Evolutionary conservation across 176 grass and related monocot species (phyloP).

Genomic region (Calamus simplicifolius): DNA sequence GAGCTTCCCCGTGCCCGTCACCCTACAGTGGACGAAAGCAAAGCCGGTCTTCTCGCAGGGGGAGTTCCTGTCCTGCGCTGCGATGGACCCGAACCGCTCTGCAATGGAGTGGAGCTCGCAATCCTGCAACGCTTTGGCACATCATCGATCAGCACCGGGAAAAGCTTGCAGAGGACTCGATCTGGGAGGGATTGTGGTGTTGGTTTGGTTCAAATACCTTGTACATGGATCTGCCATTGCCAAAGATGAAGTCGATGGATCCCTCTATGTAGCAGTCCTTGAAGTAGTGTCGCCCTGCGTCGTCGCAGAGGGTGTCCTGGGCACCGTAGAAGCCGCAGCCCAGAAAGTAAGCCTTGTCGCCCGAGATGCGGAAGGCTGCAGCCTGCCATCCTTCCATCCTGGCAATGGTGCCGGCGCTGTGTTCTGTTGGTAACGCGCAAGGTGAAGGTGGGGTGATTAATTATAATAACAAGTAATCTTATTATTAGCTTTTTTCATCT

Average conservation of each 20-base stretch:
- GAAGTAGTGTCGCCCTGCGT: conserved; percentile 90
- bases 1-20: conserved; percentile 64
- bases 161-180: no score
- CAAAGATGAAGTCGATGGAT: conserved; percentile 98
- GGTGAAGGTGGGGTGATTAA: no score
- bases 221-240: conserved; percentile 92
- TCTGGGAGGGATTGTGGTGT: no score
- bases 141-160: not conserved
- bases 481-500: no score
- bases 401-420: conserved; percentile 81
- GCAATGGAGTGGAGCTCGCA: conserved; percentile 84
- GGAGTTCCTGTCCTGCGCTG: conserved; percentile 59
- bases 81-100: conserved; percentile 54
- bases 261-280: conserved; percentile 88
- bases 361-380: conserved; percentile 86
- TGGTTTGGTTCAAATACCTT: conserved; percentile 29
- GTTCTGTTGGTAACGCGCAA: conserved; percentile 39
- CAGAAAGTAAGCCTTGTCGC: conserved; percentile 91
- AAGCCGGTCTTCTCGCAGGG: conserved; percentile 90
- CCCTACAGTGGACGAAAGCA: conserved; percentile 82
- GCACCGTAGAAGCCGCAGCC: conserved; percentile 97
- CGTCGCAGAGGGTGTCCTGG: conserved; percentile 97
- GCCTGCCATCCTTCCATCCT: conserved; percentile 82
- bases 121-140: conserved; percentile 19
- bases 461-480: no score